A percentile compares a stretch with the other conserved stretches of the same genome.
phyloP scores from a whole-genome alignment of 164 flowering plant genomes.

The Vitis labrusca region DNA sequence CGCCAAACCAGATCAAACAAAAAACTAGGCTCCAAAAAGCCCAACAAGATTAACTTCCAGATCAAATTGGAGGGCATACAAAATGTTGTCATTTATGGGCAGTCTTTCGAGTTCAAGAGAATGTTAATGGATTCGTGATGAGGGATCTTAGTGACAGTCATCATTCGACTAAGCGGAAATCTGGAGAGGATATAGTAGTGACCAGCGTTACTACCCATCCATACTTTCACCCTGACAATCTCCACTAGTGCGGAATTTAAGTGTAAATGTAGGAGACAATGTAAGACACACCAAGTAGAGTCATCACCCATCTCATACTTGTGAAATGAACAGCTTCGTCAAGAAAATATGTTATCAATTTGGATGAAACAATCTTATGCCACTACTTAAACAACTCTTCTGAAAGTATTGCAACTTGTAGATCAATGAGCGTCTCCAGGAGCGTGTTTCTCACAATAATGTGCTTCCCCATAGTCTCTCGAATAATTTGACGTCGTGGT shows the following conservation, averaged over 20 bases:
- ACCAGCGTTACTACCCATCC: conserved; percentile 95
- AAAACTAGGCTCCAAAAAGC: too few relatives aligned
- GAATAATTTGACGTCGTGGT: conserved; percentile 47
- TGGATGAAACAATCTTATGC: conserved; percentile 96
- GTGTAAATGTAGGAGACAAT: conserved; percentile 87
- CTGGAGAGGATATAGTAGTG: conserved; percentile 94
- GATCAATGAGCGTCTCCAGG: conserved; percentile 96
- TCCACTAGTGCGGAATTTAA: conserved; percentile 89
- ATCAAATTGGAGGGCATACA: conserved; percentile 91
- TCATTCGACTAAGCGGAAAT: conserved; percentile 91
- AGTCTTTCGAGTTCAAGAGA: conserved; percentile 91
- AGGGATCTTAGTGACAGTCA: conserved; percentile 97
- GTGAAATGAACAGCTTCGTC: conserved; percentile 99
- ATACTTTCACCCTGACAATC: conserved; percentile 90
- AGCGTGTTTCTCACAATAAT: conserved; percentile 96
- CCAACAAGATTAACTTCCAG: conserved; percentile 62
- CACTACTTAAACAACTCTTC: conserved; percentile 95
- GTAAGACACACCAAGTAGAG: conserved; percentile 97
- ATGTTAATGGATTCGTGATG: conserved; percentile 95
- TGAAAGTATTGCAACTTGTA: conserved; percentile 81
- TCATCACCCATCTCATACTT: conserved; percentile 99
- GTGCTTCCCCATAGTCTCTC: conserved; percentile 98
- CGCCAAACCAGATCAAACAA: too few relatives aligned
- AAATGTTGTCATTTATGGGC: conserved; percentile 90
- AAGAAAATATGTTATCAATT: conserved; percentile 89